phyloP scores from a whole-genome alignment of 202 grass and related monocot genomes.

The Setaria italica region DNA sequence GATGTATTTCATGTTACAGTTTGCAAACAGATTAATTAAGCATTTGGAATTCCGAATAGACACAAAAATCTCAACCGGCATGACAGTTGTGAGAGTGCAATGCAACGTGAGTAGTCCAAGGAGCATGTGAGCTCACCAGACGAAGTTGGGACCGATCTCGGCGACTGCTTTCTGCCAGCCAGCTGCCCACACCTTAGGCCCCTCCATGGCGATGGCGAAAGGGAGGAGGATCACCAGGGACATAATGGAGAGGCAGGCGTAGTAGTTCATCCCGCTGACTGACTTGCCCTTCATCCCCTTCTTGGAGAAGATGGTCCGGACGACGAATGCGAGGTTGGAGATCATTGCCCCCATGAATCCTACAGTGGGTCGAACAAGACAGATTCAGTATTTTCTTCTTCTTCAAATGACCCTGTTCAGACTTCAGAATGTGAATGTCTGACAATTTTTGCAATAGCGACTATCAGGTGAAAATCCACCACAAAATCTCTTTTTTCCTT shows the following conservation, averaged over 20 bases:
- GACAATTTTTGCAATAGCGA: background rate
- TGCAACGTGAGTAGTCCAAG: conserved; percentile 33
- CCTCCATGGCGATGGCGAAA: conserved; percentile 89
- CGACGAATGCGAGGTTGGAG: conserved; percentile 92
- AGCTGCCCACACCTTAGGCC: conserved; percentile 93
- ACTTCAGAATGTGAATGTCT: background rate
- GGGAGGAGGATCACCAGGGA: conserved; percentile 89
- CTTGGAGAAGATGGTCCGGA: conserved; percentile 97
- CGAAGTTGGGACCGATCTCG: conserved; percentile 86
- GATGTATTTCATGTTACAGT: background rate
- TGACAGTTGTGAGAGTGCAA: background rate
- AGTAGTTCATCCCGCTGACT: conserved; percentile 98
- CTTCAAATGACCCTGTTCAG: background rate
- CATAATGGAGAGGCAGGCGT: conserved; percentile 94
- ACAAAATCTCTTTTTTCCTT: background rate
- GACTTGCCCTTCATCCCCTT: conserved; percentile 98
- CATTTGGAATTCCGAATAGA: background rate
- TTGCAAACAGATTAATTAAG: conserved; percentile 4
- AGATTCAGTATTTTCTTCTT: conserved; percentile 24
- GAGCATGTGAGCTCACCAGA: conserved; percentile 70
- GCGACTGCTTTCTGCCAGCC: conserved; percentile 84
- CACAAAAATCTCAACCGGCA: background rate
- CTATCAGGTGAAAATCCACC: background rate
- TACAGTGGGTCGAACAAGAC: conserved; percentile 29
- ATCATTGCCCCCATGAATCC: conserved; percentile 99